Base-by-base conservation (phyloP, 305 asterid genomes). In the Salvia sclarea region DNA sequence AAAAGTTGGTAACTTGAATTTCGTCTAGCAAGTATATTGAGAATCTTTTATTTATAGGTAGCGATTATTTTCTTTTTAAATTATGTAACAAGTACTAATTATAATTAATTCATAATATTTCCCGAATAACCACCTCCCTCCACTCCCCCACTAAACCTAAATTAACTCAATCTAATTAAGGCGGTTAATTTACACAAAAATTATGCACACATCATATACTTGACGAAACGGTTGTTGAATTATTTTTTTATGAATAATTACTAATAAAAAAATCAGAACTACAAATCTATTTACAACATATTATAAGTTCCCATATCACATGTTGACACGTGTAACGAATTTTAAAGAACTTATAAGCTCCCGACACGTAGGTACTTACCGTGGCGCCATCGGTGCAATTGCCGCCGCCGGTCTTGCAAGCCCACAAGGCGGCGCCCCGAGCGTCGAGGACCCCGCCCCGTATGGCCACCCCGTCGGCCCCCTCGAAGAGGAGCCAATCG, bases 381-480 rank as follows among this genome's bases (percentile, higher is more conserved):
- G 81, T 84, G 2, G 78, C 80, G n/a, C 92, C 92, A 3, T 2
- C 33, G 5, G 86, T 84, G 48, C 89, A 86, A 20, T 64, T 70
- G 31, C n/a, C 61, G 53, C 82, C 75, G 0, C 75, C 68, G 20
- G 55, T 76, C 72, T 86, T 86, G 74, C 93, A 86, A 9, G 78
- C 79, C 93, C 93, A 86, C 66, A 86, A 74, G 59, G 41, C 41
- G n/a, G 80, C 48, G 6, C 94, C 94, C 37, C 55, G 86, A 35
- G 73, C 94, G 20, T 86, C 84, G 1, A 84, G 81, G 8, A 81
- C 74, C 28, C 90, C 90, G 5, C 94, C 94, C 4, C n/a, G 11
- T 6, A 86, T 69, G 0, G 84, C 61, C 17, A 87, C 61, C 5
- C 87, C 81, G 0, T 69, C 67, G 21, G 72, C 80, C 13, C 77